A percentile compares a stretch with the other conserved stretches of the same genome.
Evolutionary conservation across 2,329 filamentous ascomycete species (phyloP).

Genomic region (Aspergillus novoparasiticus): DNA sequence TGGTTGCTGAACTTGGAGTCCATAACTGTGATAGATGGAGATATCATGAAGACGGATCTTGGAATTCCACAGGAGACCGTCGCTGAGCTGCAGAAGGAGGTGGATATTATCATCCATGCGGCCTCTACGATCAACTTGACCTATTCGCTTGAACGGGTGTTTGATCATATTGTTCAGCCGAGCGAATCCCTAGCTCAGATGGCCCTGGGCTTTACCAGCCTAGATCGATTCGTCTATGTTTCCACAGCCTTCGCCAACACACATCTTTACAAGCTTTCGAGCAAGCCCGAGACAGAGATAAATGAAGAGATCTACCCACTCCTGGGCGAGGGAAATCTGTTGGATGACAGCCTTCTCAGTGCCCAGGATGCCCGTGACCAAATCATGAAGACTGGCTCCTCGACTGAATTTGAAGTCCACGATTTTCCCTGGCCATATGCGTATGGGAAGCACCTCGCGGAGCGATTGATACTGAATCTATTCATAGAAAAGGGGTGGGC

Average conservation of each 20-base stretch:
- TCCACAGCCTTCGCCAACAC: slow-evolving; percentile 22
- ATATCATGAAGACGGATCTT: slow-evolving; percentile 12
- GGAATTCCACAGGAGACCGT: slow-evolving; percentile 5
- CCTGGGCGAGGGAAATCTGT: neutral
- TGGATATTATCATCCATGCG: slow-evolving; percentile 19
- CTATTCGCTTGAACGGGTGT: neutral
- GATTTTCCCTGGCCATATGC: slow-evolving; percentile 18
- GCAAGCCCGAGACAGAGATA: slow-evolving; percentile 6
- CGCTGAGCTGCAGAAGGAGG: neutral
- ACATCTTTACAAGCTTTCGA: slow-evolving; percentile 9
- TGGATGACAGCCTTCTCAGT: neutral
- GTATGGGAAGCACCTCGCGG: slow-evolving; percentile 20
- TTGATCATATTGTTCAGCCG: slow-evolving; percentile 6
- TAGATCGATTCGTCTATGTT: slow-evolving; percentile 21
- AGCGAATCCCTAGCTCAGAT: slow-evolving; percentile 10
- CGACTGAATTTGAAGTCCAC: slow-evolving; percentile 4
- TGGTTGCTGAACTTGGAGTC: neutral
- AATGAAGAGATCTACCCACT: slow-evolving; percentile 18
- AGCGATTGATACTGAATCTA: slow-evolving; percentile 7
- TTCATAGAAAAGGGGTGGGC: neutral
- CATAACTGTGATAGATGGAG: slow-evolving; percentile 16
- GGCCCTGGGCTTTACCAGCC: neutral
- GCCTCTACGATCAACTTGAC: slow-evolving; percentile 17
- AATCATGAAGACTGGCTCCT: slow-evolving; percentile 5
- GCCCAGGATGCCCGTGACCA: neutral